These are phyloP conservation scores for Globisporangium cederbergense DNA, from an alignment of 352 stramenopile species.

Conservation along the genomic window DNA sequence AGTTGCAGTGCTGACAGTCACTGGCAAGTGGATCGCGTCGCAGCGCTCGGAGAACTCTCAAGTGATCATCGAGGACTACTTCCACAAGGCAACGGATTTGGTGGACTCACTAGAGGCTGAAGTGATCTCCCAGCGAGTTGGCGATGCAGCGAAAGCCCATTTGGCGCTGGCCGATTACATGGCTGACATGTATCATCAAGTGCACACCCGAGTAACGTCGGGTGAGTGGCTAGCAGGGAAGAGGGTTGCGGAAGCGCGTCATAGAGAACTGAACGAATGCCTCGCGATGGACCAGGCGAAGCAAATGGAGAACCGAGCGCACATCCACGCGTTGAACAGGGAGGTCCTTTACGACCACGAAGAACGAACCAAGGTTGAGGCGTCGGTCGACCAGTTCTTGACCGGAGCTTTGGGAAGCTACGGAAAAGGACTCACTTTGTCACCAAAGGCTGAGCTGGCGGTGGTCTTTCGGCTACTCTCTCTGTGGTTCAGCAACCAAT, in stretches of 20 bases:
- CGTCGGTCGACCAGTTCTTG: conserved; percentile 86
- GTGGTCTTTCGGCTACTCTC: conserved; percentile 92
- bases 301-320: conserved; percentile 59
- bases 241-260: conserved; percentile 60
- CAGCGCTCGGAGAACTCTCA: conserved; percentile 90
- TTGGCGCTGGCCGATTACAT: conserved; percentile 90
- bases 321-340: conserved; percentile 73
- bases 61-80: conserved; percentile 91
- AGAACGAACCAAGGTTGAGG: conserved; percentile 83
- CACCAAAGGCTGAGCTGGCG: conserved; percentile 73
- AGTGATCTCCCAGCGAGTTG: conserved; percentile 32
- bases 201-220: conserved; percentile 80
- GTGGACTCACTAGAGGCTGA: conserved; percentile 41
- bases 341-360: conserved; percentile 88
- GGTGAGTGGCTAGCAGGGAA: conserved; percentile 88
- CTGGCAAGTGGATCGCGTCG: conserved; percentile 91
- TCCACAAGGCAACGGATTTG: conserved; percentile 78
- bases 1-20: conserved; percentile 66
- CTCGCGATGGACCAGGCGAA: conserved; percentile 54
- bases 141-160: conserved; percentile 69
- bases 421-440: conserved; percentile 54
- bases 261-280: conserved; percentile 59
- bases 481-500: conserved; percentile 93
- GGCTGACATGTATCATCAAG: conserved; percentile 90
- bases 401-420: conserved; percentile 87